Conservation (phyloP, 768 basidiomycete genomes). For the Piloderma croceum region DNA sequence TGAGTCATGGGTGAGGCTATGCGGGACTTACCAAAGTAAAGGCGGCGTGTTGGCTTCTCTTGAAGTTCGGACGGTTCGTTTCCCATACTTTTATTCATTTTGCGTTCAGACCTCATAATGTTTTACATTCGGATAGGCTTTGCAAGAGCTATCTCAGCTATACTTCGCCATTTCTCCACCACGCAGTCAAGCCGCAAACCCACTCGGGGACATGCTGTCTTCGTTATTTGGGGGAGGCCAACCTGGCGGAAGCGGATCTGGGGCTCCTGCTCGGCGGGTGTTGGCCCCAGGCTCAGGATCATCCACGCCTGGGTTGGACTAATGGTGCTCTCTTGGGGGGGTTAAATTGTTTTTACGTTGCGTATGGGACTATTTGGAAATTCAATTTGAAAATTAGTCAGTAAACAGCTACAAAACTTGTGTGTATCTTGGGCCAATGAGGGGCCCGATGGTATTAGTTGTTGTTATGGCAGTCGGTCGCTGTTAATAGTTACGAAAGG, state of each 20-base stretch:
- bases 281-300: constrained; percentile 11
- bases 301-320: constrained; percentile 23
- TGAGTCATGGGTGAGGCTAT: constrained; percentile 81
- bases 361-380: too few relatives aligned
- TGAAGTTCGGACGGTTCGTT: constrained; percentile 59
- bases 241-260: constrained; percentile 25
- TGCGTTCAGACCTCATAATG: neutral
- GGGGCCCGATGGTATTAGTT: too few relatives aligned
- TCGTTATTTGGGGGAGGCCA: constrained; percentile 76
- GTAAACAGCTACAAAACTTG: too few relatives aligned
- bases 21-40: constrained; percentile 75
- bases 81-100: neutral
- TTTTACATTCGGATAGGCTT: constrained; percentile 36
- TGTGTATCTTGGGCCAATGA: too few relatives aligned
- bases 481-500: too few relatives aligned
- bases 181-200: constrained; percentile 63
- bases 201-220: constrained; percentile 85
- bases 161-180: constrained; percentile 89
- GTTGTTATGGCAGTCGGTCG: too few relatives aligned
- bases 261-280: constrained; percentile 18
- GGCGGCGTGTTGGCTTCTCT: constrained; percentile 55
- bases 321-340: too few relatives aligned
- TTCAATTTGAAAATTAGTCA: too few relatives aligned
- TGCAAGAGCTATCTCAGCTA: constrained; percentile 61
- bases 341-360: too few relatives aligned